phyloP scores from a whole-genome alignment of 495 filamentous ascomycete genomes.

The Podospora sp. region DNA sequence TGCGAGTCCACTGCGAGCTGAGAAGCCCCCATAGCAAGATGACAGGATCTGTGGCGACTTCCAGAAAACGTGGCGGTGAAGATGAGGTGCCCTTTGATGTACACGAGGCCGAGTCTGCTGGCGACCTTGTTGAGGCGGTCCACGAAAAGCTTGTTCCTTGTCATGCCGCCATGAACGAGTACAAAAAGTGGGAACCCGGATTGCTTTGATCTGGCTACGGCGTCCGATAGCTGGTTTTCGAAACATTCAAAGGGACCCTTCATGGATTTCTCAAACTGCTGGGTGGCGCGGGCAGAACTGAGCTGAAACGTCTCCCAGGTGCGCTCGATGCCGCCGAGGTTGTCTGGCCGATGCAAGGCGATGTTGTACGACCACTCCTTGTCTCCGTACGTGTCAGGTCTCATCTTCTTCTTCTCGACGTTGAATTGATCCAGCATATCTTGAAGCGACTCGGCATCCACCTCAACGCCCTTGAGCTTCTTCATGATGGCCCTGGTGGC shows the following conservation, averaged over 20 bases:
- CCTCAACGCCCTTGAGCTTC: conserved; percentile 2
- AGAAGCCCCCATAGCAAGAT: not conserved
- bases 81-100: not conserved
- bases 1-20: conserved; percentile 3
- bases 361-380: not conserved
- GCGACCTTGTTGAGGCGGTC: conserved; percentile 5
- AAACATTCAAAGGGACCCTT: too few relatives aligned
- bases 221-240: too few relatives aligned
- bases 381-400: not conserved
- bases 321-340: too few relatives aligned
- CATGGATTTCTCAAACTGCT: too few relatives aligned
- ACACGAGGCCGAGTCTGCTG: not conserved
- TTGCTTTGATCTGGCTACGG: too few relatives aligned
- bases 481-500: conserved; percentile 2
- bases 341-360: too few relatives aligned
- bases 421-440: conserved; percentile 1
- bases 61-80: not conserved
- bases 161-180: not conserved
- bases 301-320: too few relatives aligned
- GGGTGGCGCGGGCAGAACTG: too few relatives aligned
- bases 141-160: not conserved
- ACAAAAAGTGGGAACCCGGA: not conserved
- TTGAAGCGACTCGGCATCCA: not conserved
- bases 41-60: not conserved
- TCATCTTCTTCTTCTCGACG: conserved; percentile 6